Base-by-base conservation (phyloP, 805 yeast genomes). In the Vanderwaltozyma yarrowii region DNA sequence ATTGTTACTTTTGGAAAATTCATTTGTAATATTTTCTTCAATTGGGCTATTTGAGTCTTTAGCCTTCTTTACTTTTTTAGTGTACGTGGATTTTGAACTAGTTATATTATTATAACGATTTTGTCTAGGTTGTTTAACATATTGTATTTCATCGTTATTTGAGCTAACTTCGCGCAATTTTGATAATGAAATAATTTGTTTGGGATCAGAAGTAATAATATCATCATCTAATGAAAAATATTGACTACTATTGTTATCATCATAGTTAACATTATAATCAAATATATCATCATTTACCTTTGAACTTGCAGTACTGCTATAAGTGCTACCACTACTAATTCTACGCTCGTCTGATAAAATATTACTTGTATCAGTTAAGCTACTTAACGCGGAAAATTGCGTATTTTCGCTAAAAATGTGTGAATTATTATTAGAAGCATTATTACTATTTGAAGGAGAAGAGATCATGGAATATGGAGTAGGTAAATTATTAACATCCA, bases 51-150 rank as follows among this genome's bases (percentile, higher is more conserved):
- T 29, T 20, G 2, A 8, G 23, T 30, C 18, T 5, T 13, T 13
- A 16, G 12, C 9, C 5, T 19, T 26, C 7, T 35, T 14, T 3
- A 3, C n/a, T 28, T 15, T 29, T 17, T 24, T 12, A 16, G 13
- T 6, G 9, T 6, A 4, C 4, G 11, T 11, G 7, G 17, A n/a
- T 28, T 20, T 34, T 24, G 13, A n/a, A 12, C 3, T 11, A 18
- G 13, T 4, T 8, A 5, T 18, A 12, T 28, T 25, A 13, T 37
- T 37, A 27, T 27, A 31, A 20, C 35, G 39, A 27, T 27, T 20
- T 19, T 36, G 38, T 30, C 38, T 36, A 16, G 38, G 38, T 19
- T 36, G 38, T 19, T 36, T 36, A 2, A 30, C 34, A 25, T 36
- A 36, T 3, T 30, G 12, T 6, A 21, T 5, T 3, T 17, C 15